Evolutionary conservation across 805 yeast species (phyloP).

Genomic region (Ogataea nitratoaversa): DNA sequence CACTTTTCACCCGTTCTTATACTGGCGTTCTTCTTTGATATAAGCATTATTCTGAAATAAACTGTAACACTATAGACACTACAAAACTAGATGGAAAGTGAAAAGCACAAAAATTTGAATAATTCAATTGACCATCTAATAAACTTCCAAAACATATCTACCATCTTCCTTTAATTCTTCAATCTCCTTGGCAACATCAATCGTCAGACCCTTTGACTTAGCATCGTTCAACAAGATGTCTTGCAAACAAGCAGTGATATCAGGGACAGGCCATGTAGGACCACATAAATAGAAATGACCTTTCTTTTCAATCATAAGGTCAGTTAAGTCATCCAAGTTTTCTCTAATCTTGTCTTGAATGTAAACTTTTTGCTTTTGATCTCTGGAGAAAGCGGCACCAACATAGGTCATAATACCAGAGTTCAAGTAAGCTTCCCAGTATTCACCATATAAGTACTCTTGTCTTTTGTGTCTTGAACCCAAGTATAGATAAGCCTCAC

Average conservation of each 20-base stretch:
- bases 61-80: too few species aligned
- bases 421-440: conserved; percentile 93
- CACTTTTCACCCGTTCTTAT: too few species aligned
- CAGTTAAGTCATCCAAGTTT: conserved; percentile 64
- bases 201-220: conserved; percentile 53
- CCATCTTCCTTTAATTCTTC: conserved; percentile 93
- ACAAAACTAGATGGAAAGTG: too few species aligned
- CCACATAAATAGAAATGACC: conserved; percentile 97
- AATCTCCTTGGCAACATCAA: conserved; percentile 74
- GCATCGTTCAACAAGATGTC: conserved; percentile 78
- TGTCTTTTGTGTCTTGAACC: conserved; percentile 96
- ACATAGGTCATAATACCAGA: conserved; percentile 90
- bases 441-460: conserved; percentile 93
- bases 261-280: conserved; percentile 99
- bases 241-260: conserved; percentile 83
- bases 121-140: conserved; percentile 36
- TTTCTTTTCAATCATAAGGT: conserved; percentile 69
- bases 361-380: conserved; percentile 90
- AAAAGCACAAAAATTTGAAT: background rate
- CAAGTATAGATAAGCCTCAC: conserved; percentile 79
- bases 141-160: conserved; percentile 89
- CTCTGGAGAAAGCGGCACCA: conserved; percentile 98
- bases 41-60: too few species aligned
- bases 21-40: too few species aligned
- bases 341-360: conserved; percentile 92